Percentiles rank a stretch among this genome's conserved stretches.
Evolutionary conservation across 768 basidiomycete genomes (phyloP).

Genomic region (Myochromella boudieri): DNA sequence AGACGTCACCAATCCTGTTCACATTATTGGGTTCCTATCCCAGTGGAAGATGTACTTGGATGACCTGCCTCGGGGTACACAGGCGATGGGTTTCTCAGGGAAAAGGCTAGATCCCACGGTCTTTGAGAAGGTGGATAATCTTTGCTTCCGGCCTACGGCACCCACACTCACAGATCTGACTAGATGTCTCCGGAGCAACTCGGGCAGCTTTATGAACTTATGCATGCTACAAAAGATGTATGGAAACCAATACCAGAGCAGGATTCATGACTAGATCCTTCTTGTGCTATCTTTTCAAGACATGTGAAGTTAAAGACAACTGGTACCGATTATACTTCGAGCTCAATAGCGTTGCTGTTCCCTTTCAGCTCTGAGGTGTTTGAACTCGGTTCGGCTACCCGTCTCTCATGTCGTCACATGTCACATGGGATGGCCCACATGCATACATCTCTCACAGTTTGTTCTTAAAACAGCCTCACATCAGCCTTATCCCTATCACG

Average conservation of each 20-base stretch:
- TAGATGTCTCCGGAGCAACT: conserved; percentile 91
- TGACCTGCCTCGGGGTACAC: conserved; percentile 49
- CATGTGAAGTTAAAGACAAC: background rate
- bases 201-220: conserved; percentile 91
- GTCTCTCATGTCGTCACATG: conserved; percentile 14
- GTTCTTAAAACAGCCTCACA: conserved; percentile 10
- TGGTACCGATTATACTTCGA: background rate
- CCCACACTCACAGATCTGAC: background rate
- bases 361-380: background rate
- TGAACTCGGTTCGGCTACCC: background rate
- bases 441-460: background rate
- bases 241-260: conserved; percentile 62
- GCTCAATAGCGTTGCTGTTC: background rate
- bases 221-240: conserved; percentile 86
- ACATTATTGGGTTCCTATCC: conserved; percentile 92
- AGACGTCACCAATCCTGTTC: conserved; percentile 76
- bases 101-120: conserved; percentile 68
- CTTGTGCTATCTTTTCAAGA: background rate
- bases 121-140: conserved; percentile 67
- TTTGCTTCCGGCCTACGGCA: background rate
- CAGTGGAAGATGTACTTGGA: conserved; percentile 97
- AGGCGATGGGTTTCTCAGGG: conserved; percentile 51
- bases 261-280: conserved; percentile 18
- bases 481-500: conserved; percentile 1
- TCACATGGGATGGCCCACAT: conserved; percentile 14